Evolutionary conservation across 148 eudicot genomes (phyloP), one percentile per base, ranked within the genome.

Genomic region (Chenopodium album): DNA sequence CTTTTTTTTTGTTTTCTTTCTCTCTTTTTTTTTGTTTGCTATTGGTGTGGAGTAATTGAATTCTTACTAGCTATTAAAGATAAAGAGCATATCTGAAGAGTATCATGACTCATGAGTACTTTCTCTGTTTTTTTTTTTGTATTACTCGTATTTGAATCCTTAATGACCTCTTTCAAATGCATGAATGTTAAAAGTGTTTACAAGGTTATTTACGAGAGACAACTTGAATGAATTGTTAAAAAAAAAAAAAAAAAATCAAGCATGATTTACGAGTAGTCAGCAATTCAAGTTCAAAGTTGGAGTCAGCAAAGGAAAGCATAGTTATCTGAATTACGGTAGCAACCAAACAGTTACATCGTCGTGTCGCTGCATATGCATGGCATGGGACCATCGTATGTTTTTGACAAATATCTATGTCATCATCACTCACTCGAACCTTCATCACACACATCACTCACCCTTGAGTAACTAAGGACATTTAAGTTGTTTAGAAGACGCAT

Each of bases 281-380:
- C 44, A 37, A 37, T 37, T 34, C 44, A 37, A 52, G 56, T 52
- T 23, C 22, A 1, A 59, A 3, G 26, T 62, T 19, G 7, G 65
- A 62, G 65, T 62, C 23, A 62, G 65, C 64, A 60, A 60, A 60
- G 11, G 41, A 67, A 28, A 67, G 4, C 70, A 19, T 68, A 29
- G 41, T 31, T 68, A 68, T 68, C 71, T 68, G 32, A 1, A 3
- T 29, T 11, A 29, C 32, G 32, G 19, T 68, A 29, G 17, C 1
- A 29, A 68, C 60, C 63, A 72, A 65, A 44, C 19, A 32, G 14
- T 26, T 7, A 62, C 82, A 13, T 0, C 22, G 52, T 81, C 83
- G 74, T 75, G 79, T 65, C 65, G 78, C 74, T 17, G 73, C 83
- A 52, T 81, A 22, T 74, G 66, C 79, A 81, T 48, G 73, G 63